Base-by-base conservation (phyloP, 257 asterid genomes). In the Solanum chiquidenum region DNA sequence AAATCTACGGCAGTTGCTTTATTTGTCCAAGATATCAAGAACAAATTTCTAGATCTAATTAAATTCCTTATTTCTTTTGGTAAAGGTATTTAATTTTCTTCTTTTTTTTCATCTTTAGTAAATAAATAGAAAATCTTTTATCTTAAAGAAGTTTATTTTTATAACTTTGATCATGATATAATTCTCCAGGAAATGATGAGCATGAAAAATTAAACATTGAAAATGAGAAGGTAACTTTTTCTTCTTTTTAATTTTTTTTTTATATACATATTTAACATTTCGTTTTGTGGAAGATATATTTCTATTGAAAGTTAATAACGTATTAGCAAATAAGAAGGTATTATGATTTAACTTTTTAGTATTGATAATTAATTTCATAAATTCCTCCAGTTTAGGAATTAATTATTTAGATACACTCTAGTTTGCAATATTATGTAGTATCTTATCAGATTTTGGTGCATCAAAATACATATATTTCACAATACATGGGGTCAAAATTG, bases 401-500 rank as follows among this genome's bases (percentile, higher is more conserved):
- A 16, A 49, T 2, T 49, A 14, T 3, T 49, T 49, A 49, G 1
- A 49, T 49, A 49, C 1, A 16, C 3, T 14, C 0, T 49, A 49
- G 1, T 16, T 52, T 52, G 1, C 0, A 52, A 52, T 52, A 52
- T 52, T 52, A 52, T 16, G 4, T 52, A 52, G 4, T 52, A 52
- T 52, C 6, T 52, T 14, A 52, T 0, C 0, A 52, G 3, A 52
- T 52, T 52, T 52, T 52, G 60, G 3, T 52, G 23, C 23, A 5
- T 14, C 7, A 3, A 5, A 0, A 52, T 52, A 16, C 21, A 0
- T 5, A 2, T 2, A 16, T 52, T 5, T 52, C 4, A 52, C 0
- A 9, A 40, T 40, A 9, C 9, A 40, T 10, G 0, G 3, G 0
- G 9, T 40, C 12, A 0, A 40, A 40, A 5, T 52, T 52, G 1